A percentile compares a stretch with the other conserved stretches of the same genome.
Conservation (phyloP, 495 filamentous ascomycete species). For the Venustampulla echinocandica region DNA sequence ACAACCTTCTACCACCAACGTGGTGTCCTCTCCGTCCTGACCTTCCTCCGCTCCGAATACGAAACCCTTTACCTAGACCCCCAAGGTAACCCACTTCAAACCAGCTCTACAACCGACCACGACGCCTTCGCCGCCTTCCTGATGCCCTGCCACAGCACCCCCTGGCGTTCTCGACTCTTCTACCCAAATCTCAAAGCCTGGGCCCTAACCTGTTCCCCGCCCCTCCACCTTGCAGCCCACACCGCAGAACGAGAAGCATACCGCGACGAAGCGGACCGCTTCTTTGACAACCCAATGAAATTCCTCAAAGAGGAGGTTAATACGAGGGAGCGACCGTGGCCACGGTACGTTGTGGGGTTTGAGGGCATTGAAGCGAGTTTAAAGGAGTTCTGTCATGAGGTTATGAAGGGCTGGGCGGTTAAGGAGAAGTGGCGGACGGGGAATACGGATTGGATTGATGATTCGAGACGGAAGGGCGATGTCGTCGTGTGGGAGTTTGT, state of each 20-base stretch:
- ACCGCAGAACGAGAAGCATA: constrained; percentile 51
- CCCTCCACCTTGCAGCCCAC: constrained; percentile 49
- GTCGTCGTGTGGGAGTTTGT: constrained; percentile 63
- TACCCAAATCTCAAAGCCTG: constrained; percentile 68
- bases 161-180: constrained; percentile 86
- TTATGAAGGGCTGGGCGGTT: constrained; percentile 43
- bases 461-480: constrained; percentile 75
- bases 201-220: constrained; percentile 88
- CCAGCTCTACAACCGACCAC: constrained; percentile 15
- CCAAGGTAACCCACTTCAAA: constrained; percentile 1
- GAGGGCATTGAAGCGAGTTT: constrained; percentile 39
- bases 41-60: constrained; percentile 66
- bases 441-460: constrained; percentile 83
- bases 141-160: constrained; percentile 96
- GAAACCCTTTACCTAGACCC: constrained; percentile 27
- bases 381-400: constrained; percentile 35
- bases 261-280: constrained; percentile 81
- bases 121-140: constrained; percentile 74
- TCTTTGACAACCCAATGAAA: constrained; percentile 57
- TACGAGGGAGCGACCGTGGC: constrained; percentile 29
- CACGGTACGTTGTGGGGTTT: constrained; percentile 49
- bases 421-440: constrained; percentile 59
- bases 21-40: constrained; percentile 61
- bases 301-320: constrained; percentile 46
- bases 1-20: constrained; percentile 68